Evolutionary conservation across 1,284 basidiomycete species (phyloP), one percentile per base, ranked within the genome.

Genomic region (Marasmius oreades): DNA sequence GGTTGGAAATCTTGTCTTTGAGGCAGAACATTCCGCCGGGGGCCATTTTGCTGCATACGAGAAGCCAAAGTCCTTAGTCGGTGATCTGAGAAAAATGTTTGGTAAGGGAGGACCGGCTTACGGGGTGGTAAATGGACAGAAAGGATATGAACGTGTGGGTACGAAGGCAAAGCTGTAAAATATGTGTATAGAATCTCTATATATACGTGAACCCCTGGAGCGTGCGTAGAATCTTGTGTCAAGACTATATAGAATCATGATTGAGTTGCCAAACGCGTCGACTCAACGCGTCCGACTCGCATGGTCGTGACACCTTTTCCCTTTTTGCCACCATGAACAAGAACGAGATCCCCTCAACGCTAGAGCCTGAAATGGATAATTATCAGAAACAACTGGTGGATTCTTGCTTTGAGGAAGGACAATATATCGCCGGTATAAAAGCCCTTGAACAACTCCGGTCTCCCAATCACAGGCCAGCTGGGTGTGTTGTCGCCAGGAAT

Each of bases 401-500:
- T 64, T 81, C 76, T 46, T 84, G 82, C 58, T 81, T 90, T 37
- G 88, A 90, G 61, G 88, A 90, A 66, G 82, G 82, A 18, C 85
- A 89, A 59, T 88, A 86, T 60, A 80, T 86, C 59, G 73, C 79
- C 7, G 88, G 82, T 1, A 83, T 88, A 24, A 69, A 74, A 10
- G 67, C 80, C 18, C 74, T 90, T 0, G 80, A 82, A 58, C 81
- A 85, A 55, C 68, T 89, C 5, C 80, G 84, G 52, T 79, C 79
- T 3, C 64, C 77, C n/a, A 70, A 74, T 22, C 76, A 75, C 67
- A 80, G 67, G 52, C 86, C 85, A 10, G 75, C 78, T 2, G 63
- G 71, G 86, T 86, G 65, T 66, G 85, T 71, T 31, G 10, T 31
- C 28, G 10, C 28, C 43, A n/a, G 2, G 20, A 20, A 5, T 12